Evolutionary conservation across 208 protist genomes (phyloP).

Genomic region (Leishmania martiniquensis): DNA sequence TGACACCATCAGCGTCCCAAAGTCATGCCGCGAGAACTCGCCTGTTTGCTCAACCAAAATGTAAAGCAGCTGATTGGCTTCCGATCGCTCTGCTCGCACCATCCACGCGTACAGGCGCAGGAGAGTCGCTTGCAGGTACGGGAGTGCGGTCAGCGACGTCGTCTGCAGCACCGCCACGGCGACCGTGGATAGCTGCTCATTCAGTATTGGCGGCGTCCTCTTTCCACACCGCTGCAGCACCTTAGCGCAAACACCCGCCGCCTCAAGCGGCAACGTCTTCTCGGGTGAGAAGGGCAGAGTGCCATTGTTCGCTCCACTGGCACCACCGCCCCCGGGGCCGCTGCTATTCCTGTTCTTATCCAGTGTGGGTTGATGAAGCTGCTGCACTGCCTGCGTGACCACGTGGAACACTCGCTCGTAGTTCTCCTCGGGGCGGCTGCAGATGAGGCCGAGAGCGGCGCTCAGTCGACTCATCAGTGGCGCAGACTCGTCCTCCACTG

Average conservation of each 20-base stretch:
- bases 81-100: conserved; percentile 60
- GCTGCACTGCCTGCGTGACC: conserved; percentile 50
- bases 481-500: conserved; percentile 49
- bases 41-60: conserved; percentile 65
- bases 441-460: conserved; percentile 44
- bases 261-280: conserved; percentile 7
- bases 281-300: not conserved
- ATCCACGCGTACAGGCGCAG: conserved; percentile 84
- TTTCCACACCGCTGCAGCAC: conserved; percentile 71
- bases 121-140: conserved; percentile 39
- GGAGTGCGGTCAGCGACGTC: conserved; percentile 34
- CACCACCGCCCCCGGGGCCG: not conserved
- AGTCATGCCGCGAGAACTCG: conserved; percentile 48
- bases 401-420: conserved; percentile 73
- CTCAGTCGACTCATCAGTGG: conserved; percentile 25
- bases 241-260: conserved; percentile 67
- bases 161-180: conserved; percentile 47
- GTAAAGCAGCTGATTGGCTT: conserved; percentile 58
- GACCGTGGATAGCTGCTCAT: conserved; percentile 53
- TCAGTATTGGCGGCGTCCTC: conserved; percentile 59
- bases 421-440: conserved; percentile 62
- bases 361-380: conserved; percentile 7
- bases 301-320: not conserved
- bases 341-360: not conserved
- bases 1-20: conserved; percentile 54